These are phyloP conservation scores for Cicer pinnatifidum DNA, from an alignment of 306 rosid genomes.

Conservation along the genomic window DNA sequence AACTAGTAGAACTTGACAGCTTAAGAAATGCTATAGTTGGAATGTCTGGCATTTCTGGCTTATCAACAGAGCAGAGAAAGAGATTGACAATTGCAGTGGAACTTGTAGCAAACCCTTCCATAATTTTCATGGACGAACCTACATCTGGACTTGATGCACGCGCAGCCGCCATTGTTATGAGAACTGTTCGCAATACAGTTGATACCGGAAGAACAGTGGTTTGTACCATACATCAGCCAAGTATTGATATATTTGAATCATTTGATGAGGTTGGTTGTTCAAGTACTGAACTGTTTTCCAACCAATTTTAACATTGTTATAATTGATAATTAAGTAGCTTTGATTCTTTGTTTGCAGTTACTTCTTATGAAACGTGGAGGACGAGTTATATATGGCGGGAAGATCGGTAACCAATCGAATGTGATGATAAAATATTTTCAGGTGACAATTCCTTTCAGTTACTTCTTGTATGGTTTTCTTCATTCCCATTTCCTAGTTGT, in stretches of 20 bases:
- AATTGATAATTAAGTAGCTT: background rate
- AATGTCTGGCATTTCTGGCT: conserved; percentile 7
- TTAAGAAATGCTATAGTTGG: conserved; percentile 15
- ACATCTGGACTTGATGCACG: conserved; percentile 26
- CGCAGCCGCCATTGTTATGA: conserved; percentile 9
- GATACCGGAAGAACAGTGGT: conserved; percentile 23
- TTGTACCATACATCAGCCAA: conserved; percentile 21
- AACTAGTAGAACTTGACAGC: background rate
- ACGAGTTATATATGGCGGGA: conserved; percentile 16
- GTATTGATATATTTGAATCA: conserved; percentile 14
- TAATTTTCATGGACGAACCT: conserved; percentile 21
- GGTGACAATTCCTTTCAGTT: conserved; percentile 51
- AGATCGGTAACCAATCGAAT: conserved; percentile 66
- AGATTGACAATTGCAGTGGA: conserved; percentile 16
- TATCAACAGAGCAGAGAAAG: conserved; percentile 11
- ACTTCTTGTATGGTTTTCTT: conserved; percentile 7
- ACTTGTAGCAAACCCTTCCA: conserved; percentile 21
- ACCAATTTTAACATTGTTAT: background rate
- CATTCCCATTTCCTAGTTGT: conserved; percentile 11
- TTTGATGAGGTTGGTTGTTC: background rate
- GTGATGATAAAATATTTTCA: conserved; percentile 76
- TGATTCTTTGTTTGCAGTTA: background rate
- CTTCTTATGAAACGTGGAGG: conserved; percentile 28
- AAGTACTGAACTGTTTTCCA: background rate
- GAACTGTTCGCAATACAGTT: conserved; percentile 17